Percentiles rank a stretch among this genome's conserved stretches.
phyloP scores from a whole-genome alignment of 2,329 filamentous ascomycete genomes.

The Colletotrichum kahawae region DNA sequence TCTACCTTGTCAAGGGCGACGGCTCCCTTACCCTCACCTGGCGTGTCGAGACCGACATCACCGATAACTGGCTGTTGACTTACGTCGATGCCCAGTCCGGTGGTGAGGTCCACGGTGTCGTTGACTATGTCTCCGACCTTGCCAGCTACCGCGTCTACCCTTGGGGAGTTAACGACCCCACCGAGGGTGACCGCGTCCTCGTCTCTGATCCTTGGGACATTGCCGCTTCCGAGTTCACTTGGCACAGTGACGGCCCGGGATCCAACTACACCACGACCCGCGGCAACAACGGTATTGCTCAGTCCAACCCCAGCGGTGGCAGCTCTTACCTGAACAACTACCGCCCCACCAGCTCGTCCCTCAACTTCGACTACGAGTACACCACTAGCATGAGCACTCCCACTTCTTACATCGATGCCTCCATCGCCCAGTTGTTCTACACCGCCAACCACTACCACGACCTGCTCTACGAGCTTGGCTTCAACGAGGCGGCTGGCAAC shows the following conservation, averaged over 20 bases:
- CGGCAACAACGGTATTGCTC: conserved; percentile 60
- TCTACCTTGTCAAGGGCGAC: conserved; percentile 53
- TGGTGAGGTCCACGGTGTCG: conserved; percentile 49
- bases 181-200: conserved; percentile 43
- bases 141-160: conserved; percentile 56
- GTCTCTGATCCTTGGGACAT: conserved; percentile 49
- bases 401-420: conserved; percentile 49
- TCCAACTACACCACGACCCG: conserved; percentile 49
- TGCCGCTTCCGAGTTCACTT: conserved; percentile 49
- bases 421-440: conserved; percentile 60
- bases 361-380: conserved; percentile 48
- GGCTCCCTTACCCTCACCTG: conserved; percentile 51
- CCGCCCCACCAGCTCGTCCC: conserved; percentile 42
- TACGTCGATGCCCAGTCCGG: conserved; percentile 54
- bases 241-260: conserved; percentile 51
- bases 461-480: conserved; percentile 57
- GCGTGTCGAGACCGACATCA: conserved; percentile 58
- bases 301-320: conserved; percentile 50
- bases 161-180: conserved; percentile 57
- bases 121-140: conserved; percentile 55
- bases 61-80: conserved; percentile 56
- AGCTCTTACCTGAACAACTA: conserved; percentile 32
- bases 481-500: conserved; percentile 58
- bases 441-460: conserved; percentile 61
- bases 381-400: conserved; percentile 33